Evolutionary conservation across 306 rosid genomes (phyloP), one percentile per base, ranked within the genome.

Genomic region (Arachis stenosperma): DNA sequence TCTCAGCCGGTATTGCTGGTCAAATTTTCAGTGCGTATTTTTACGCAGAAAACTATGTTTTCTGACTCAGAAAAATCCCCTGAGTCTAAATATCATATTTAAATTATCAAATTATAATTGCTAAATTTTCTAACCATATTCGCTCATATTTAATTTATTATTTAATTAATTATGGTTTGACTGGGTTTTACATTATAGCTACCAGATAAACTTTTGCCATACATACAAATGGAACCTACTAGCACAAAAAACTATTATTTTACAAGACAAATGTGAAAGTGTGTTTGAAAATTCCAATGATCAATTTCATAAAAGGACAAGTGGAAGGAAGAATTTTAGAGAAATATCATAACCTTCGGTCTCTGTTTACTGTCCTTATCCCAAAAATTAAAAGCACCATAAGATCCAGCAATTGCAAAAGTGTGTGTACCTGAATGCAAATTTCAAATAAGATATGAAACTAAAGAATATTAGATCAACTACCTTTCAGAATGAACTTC

Each of bases 301-400:
- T 46, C 30, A 50, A 41, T 48, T 68, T 72, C 79, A 61, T 37
- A 51, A 58, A 75, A 59, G 44, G 67, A 71, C 7, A 51, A 3
- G 67, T 50, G 50, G 59, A 36, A 59, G 30, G 58, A 63, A 74
- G 55, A 27, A 70, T 55, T 74, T 41, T 55, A 81, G 59, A 41
- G 37, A 73, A 75, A 65, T 60, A 57, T 27, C 59, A 30, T 62
- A 62, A 93, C 97, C 97, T 94, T 94, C 41, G 89, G 97, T 80
- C 97, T 94, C 73, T 94, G 97, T 79, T 91, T 94, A 66, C 96
- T 94, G 89, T 94, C 96, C 79, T 94, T 91, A 58, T 91, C 97
- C 96, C 97, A 91, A 88, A 94, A 91, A 82, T 94, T 89, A 80
- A 89, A 91, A 64, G 99, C 90, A 58, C 97, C 99, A 67, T 91